Conservation (phyloP, 257 asterid genomes). For the Solanum medicagineum region DNA sequence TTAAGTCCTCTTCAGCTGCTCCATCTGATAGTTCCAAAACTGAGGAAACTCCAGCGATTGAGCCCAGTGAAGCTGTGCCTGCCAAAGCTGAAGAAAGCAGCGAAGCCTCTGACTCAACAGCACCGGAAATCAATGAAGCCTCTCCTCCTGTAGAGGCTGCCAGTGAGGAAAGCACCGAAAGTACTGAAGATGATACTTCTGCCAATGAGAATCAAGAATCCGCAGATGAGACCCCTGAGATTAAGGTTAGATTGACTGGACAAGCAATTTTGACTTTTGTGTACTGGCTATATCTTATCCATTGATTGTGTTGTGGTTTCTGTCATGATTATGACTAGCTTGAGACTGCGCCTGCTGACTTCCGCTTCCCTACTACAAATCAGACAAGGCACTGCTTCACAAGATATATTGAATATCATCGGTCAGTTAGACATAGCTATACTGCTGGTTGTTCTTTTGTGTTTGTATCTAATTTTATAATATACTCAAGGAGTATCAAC, state of each 20-base stretch:
- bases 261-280: neutral
- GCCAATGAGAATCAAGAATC: slow-evolving; percentile 29
- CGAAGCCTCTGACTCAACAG: slow-evolving; percentile 4
- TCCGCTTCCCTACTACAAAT: slow-evolving; percentile 95
- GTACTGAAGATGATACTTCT: slow-evolving; percentile 30
- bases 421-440: slow-evolving; percentile 28
- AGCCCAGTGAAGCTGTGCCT: slow-evolving; percentile 27
- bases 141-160: slow-evolving; percentile 30
- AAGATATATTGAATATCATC: slow-evolving; percentile 79
- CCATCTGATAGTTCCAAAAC: slow-evolving; percentile 17
- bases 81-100: slow-evolving; percentile 21
- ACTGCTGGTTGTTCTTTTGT: neutral
- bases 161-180: slow-evolving; percentile 29
- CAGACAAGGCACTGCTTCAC: slow-evolving; percentile 97
- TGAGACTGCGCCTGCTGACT: slow-evolving; percentile 98
- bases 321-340: slow-evolving; percentile 29
- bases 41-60: slow-evolving; percentile 35
- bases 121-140: slow-evolving; percentile 36
- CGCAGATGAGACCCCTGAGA: slow-evolving; percentile 50
- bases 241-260: slow-evolving; percentile 34
- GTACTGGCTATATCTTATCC: neutral
- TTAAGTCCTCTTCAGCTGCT: slow-evolving; percentile 18
- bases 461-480: neutral
- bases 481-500: neutral
- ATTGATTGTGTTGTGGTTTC: neutral